phyloP scores from a whole-genome alignment of 2,329 filamentous ascomycete genomes.

The Ceratocystiopsis brevicomis region DNA sequence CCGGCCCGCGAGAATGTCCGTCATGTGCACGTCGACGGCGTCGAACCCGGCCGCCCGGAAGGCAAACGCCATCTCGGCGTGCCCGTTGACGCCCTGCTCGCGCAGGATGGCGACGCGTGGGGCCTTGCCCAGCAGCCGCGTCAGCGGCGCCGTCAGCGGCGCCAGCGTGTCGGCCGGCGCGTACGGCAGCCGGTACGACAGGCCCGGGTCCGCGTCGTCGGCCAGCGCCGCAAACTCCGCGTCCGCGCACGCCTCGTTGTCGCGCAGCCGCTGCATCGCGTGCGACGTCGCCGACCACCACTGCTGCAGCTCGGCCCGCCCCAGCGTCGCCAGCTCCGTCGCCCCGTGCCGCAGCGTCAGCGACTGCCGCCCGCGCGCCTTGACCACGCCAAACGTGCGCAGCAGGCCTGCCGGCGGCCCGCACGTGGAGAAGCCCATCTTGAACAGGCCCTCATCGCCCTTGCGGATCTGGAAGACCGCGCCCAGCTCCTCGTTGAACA shows the following conservation, averaged over 20 bases:
- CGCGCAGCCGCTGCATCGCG: conserved; percentile 75
- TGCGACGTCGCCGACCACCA: conserved; percentile 79
- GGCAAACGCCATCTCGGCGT: conserved; percentile 95
- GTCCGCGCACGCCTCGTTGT: conserved; percentile 75
- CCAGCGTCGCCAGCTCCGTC: conserved; percentile 47
- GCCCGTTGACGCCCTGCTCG: conserved; percentile 88
- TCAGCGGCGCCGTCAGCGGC: conserved; percentile 45
- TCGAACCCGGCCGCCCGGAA: conserved; percentile 85
- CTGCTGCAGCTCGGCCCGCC: conserved; percentile 58
- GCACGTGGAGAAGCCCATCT: conserved; percentile 76
- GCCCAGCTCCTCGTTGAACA: conserved; percentile 94
- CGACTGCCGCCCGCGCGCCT: conserved; percentile 22
- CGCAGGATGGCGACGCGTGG: conserved; percentile 79
- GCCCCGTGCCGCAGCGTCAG: conserved; percentile 57
- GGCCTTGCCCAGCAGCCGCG: conserved; percentile 32
- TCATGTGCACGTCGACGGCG: conserved; percentile 91
- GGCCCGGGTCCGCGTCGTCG: conserved; percentile 60
- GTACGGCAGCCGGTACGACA: conserved; percentile 69
- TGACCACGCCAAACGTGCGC: conserved; percentile 64
- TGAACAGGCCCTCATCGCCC: conserved; percentile 67
- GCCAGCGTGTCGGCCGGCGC: conserved; percentile 60
- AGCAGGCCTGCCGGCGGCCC: conserved; percentile 68
- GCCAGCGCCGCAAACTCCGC: conserved; percentile 58
- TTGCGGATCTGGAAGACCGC: conserved; percentile 90
- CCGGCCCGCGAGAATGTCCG: conserved; percentile 63